Evolutionary conservation across 345 rosid species (phyloP), one percentile per base, ranked within the genome.

Genomic region (Eucalyptus erythrocorys): DNA sequence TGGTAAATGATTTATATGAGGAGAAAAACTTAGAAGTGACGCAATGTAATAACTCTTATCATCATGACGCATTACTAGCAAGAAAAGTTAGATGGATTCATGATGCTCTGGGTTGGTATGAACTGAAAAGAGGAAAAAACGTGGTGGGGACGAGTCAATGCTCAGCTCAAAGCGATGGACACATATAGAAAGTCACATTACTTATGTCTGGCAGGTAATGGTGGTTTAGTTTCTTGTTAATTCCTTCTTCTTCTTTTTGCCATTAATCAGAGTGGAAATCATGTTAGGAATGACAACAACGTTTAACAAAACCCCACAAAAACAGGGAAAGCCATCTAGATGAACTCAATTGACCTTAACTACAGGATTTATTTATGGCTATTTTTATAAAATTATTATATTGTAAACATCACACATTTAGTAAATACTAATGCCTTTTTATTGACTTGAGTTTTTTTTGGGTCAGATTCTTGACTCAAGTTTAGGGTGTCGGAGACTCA

Each of bases 361-460:
- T 3, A 1, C 0, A 64, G 76, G 76, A n/a, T 64, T n/a, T 64
- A n/a, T 14, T n/a, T 0, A 64, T n/a, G n/a, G 76, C 37, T n/a
- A 55, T 64, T 64, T 64, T 14, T 14, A 30, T 14, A 3, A 4
- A n/a, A 1, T 14, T 64, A 64, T 64, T 30, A n/a, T 64, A 14
- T 7, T 64, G 34, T 64, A n/a, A 61, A 30, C 14, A n/a, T 64
- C 76, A n/a, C 10, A 64, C 76, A n/a, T 13, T 64, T 64, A 14
- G 37, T n/a, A 64, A 1, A 64, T 64, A n/a, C 71, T n/a, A 3
- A 64, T 64, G 37, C 71, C 71, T n/a, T 27, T 48, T 12, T 24
- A 55, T 55, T 24, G 61, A 55, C 61, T 55, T 51, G 8, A 51
- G 10, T 22, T 55, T 55, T 48, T 48, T 2, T 55, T 19, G 4